Evolutionary conservation across 2,329 filamentous ascomycete genomes (phyloP), one percentile per base, ranked within the genome.

Genomic region (Fusarium proliferatum): DNA sequence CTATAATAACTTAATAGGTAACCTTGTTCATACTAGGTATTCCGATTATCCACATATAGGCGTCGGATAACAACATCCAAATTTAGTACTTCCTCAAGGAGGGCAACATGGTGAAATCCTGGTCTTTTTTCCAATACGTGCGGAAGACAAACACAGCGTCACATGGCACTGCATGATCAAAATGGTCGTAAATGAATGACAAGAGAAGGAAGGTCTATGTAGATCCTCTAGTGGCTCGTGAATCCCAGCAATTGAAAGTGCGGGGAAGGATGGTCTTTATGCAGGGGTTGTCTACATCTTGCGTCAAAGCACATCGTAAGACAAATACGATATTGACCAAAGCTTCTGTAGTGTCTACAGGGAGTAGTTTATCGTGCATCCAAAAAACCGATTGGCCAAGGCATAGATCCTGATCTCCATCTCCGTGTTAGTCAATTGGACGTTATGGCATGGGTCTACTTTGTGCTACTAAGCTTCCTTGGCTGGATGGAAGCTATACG

Each of bases 371-470:
- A 2, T 5, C 19, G 12, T 3, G 7, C 21, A 21, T 12, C 0
- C 11, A 43, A 43, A 43, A 12, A 43, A 5, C 42, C 42, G 23
- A 45, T 45, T 45, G 42, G 42, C 1, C 17, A 5, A 26, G 42
- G 10, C 1, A 3, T 45, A 26, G 16, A 45, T 17, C 11, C 11
- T 5, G 42, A 26, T 45, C 42, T 45, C 2, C 23, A 9, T 17
- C 10, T 8, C 17, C 1, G 3, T 45, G 1, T 19, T 16, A 12
- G 4, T 16, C 9, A 16, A 16, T 4, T 43, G n/a, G 4, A 19
- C 17, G 7, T 13, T 19, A 28, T 28, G 11, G 1, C 2, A 0
- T 13, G 3, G 17, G 1, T 26, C 10, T 3, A 17, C 43, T 28
- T 28, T 28, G 7, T 6, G 5, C 11, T 46, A 13, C 23, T 9